Percentiles rank a stretch among this genome's conserved stretches.
Conservation (phyloP, 2,329 filamentous ascomycete genomes). For the Phoma sp. region DNA sequence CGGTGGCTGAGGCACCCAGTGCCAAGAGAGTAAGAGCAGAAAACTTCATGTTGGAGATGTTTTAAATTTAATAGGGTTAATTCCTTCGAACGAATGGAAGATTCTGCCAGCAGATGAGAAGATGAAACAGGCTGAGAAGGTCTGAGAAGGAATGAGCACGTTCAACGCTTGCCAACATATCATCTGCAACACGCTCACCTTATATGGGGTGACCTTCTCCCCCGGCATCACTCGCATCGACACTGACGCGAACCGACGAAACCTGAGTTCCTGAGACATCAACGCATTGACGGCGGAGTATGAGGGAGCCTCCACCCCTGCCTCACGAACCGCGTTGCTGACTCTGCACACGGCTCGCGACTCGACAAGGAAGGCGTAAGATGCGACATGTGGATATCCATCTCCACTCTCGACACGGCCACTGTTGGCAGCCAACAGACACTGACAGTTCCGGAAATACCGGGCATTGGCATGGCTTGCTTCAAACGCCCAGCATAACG, state of each 20-base stretch:
- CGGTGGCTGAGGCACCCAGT: conserved; percentile 39
- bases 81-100: conserved; percentile 23
- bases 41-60: conserved; percentile 40
- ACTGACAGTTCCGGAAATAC: conserved; percentile 11
- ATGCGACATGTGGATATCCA: conserved; percentile 15
- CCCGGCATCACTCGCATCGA: conserved; percentile 3
- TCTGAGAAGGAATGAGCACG: conserved; percentile 44
- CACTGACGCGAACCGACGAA: conserved; percentile 10
- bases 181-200: conserved; percentile 25
- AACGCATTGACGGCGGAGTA: conserved; percentile 24
- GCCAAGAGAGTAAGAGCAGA: conserved; percentile 38
- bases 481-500: conserved; percentile 6
- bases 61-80: conserved; percentile 18
- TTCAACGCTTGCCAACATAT: conserved; percentile 34
- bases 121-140: conserved; percentile 37
- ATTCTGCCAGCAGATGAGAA: conserved; percentile 42
- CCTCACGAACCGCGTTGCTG: conserved; percentile 10
- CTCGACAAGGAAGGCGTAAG: conserved; percentile 20
- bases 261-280: conserved; percentile 27
- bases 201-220: conserved; percentile 33
- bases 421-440: conserved; percentile 2
- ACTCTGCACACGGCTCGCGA: conserved; percentile 2
- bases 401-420: conserved; percentile 24
- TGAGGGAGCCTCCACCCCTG: conserved; percentile 18
- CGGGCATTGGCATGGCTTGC: conserved; percentile 1